A percentile compares a stretch with the other conserved stretches of the same genome.
phyloP scores from a whole-genome alignment of 345 rosid species.

The Hevea brasiliensis region DNA sequence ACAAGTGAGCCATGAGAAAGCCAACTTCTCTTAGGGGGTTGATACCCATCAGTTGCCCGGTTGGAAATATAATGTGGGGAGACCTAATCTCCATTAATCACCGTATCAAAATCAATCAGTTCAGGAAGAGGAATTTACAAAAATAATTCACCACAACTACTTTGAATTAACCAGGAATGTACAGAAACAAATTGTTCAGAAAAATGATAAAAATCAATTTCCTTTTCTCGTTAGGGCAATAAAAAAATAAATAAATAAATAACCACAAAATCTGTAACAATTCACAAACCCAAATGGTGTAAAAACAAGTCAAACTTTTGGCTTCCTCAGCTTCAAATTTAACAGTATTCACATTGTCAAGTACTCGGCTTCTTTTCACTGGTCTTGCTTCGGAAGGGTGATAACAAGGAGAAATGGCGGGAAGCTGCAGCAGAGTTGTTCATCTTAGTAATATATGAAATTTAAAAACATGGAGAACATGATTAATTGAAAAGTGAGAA shows the following conservation, averaged over 20 bases:
- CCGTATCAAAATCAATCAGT: neutral
- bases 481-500: neutral
- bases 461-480: neutral
- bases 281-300: conserved; percentile 12
- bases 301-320: conserved; percentile 12
- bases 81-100: neutral
- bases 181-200: conserved; percentile 19
- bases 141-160: conserved; percentile 1
- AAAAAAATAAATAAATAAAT: too few species aligned
- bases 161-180: conserved; percentile 14
- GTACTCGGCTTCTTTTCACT: conserved; percentile 54
- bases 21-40: too few species aligned
- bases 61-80: too few species aligned
- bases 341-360: conserved; percentile 20
- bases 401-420: conserved; percentile 68
- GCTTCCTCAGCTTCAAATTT: conserved; percentile 18
- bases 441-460: neutral
- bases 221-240: neutral
- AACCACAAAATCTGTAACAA: conserved; percentile 10
- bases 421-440: conserved; percentile 50
- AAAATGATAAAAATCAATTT: neutral
- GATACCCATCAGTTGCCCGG: too few species aligned
- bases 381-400: conserved; percentile 80
- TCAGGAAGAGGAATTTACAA: neutral
- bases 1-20: too few species aligned